A percentile compares a stretch with the other conserved stretches of the same genome.
Evolutionary conservation across 1,139 yeast species (phyloP).

Genomic region (Magnusiomyces tetraspermus): DNA sequence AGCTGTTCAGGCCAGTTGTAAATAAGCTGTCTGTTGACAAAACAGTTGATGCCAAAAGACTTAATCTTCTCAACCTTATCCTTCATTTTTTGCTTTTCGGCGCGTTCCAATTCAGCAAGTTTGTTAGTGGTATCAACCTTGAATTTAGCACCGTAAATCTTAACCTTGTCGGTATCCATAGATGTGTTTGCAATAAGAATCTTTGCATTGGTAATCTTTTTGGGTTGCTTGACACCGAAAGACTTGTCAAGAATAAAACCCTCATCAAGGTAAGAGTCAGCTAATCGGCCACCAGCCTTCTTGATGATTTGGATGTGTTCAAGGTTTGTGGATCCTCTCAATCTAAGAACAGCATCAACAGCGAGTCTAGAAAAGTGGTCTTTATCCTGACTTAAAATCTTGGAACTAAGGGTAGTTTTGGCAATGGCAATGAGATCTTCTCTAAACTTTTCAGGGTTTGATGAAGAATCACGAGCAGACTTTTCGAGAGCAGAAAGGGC

Average conservation of each 20-base stretch:
- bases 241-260: slow-evolving; percentile 87
- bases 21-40: slow-evolving; percentile 90
- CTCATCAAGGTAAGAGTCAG: slow-evolving; percentile 90
- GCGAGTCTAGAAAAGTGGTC: slow-evolving; percentile 82
- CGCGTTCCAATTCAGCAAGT: slow-evolving; percentile 90
- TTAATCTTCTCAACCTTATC: slow-evolving; percentile 80
- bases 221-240: slow-evolving; percentile 93
- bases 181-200: slow-evolving; percentile 86
- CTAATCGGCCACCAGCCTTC: slow-evolving; percentile 83
- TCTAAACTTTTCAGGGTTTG: slow-evolving; percentile 54
- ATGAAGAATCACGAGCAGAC: slow-evolving; percentile 67
- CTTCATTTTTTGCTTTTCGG: slow-evolving; percentile 91
- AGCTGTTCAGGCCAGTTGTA: slow-evolving; percentile 97
- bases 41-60: slow-evolving; percentile 72
- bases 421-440: slow-evolving; percentile 79
- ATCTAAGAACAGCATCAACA: slow-evolving; percentile 85
- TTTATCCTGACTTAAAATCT: slow-evolving; percentile 89
- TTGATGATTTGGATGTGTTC: slow-evolving; percentile 91
- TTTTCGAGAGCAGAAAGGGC: slow-evolving; percentile 74
- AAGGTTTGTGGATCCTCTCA: slow-evolving; percentile 85
- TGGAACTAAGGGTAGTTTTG: slow-evolving; percentile 85
- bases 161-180: slow-evolving; percentile 95
- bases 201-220: slow-evolving; percentile 68
- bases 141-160: slow-evolving; percentile 95
- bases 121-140: slow-evolving; percentile 93